phyloP scores from a whole-genome alignment of 257 asterid genomes.

The Penstemon davidsonii region DNA sequence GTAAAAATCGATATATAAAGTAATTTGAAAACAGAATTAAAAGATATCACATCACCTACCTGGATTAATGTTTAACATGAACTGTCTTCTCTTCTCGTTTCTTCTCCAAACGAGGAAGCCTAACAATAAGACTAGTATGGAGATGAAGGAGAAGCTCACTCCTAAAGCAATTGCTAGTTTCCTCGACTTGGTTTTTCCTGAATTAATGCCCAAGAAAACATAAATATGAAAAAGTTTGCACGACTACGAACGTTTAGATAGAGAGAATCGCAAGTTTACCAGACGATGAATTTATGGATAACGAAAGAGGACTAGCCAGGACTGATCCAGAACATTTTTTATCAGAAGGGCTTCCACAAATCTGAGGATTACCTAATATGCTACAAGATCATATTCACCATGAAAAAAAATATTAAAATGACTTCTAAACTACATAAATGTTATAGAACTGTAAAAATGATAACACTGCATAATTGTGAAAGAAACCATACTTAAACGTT shows the following conservation, averaged over 20 bases:
- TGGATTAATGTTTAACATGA: slow-evolving; percentile 48
- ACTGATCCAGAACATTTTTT: slow-evolving; percentile 66
- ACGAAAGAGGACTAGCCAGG: slow-evolving; percentile 53
- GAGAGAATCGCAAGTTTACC: slow-evolving; percentile 33
- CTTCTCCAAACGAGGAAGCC: slow-evolving; percentile 56
- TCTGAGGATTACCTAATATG: slow-evolving; percentile 72
- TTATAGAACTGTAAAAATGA: neutral
- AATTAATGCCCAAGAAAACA: neutral
- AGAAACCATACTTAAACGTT: slow-evolving; percentile 73
- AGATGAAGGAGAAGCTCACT: slow-evolving; percentile 57
- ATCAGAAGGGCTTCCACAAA: slow-evolving; percentile 68
- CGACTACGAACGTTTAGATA: neutral
- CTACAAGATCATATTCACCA: slow-evolving; percentile 34
- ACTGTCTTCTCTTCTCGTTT: slow-evolving; percentile 50
- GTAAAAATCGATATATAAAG: no score
- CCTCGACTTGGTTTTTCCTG: slow-evolving; percentile 56
- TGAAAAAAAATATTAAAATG: slow-evolving; percentile 5
- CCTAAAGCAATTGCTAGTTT: slow-evolving; percentile 74
- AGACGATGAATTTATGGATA: slow-evolving; percentile 52
- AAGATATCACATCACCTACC: slow-evolving; percentile 36
- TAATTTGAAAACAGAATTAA: no score
- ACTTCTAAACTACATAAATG: neutral
- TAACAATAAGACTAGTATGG: slow-evolving; percentile 31
- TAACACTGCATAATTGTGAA: slow-evolving; percentile 19
- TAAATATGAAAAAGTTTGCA: neutral